phyloP scores from a whole-genome alignment of 805 yeast species.

The Sugiyamaella boreocaroliniensis region DNA sequence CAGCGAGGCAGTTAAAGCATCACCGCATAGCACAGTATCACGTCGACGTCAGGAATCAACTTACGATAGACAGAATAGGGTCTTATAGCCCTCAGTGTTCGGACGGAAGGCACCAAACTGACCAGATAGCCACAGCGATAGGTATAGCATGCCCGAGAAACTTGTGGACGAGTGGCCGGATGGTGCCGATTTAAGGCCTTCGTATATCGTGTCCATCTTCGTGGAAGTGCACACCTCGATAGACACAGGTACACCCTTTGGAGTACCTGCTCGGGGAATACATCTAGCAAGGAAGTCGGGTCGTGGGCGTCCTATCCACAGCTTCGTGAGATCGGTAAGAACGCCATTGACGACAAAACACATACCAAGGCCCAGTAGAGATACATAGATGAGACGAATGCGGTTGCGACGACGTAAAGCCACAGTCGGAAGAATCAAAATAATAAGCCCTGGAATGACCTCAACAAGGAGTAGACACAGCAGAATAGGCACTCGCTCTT shows the following conservation, averaged over 20 bases:
- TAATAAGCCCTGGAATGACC: conserved; percentile 20
- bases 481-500: conserved; percentile 60
- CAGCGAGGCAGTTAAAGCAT: too few relatives aligned
- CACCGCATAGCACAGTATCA: too few relatives aligned
- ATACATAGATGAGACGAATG: conserved; percentile 49
- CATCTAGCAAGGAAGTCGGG: conserved; percentile 92
- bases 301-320: conserved; percentile 81
- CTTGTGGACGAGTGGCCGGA: conserved; percentile 52
- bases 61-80: conserved; percentile 19
- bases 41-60: too few relatives aligned
- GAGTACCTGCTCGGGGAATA: conserved; percentile 53
- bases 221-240: conserved; percentile 33
- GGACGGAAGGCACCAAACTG: conserved; percentile 39
- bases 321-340: conserved; percentile 68
- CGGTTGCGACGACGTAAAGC: conserved; percentile 16
- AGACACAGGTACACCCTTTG: conserved; percentile 32
- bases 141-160: conserved; percentile 44
- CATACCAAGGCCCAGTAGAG: conserved; percentile 59
- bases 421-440: conserved; percentile 26
- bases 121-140: conserved; percentile 44
- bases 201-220: conserved; percentile 30
- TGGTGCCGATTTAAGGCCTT: conserved; percentile 53
- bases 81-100: conserved; percentile 23
- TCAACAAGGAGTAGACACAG: conserved; percentile 36
- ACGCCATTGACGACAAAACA: conserved; percentile 54